phyloP scores from a whole-genome alignment of 805 yeast genomes.

The Wilhelminamyces savonicus region DNA sequence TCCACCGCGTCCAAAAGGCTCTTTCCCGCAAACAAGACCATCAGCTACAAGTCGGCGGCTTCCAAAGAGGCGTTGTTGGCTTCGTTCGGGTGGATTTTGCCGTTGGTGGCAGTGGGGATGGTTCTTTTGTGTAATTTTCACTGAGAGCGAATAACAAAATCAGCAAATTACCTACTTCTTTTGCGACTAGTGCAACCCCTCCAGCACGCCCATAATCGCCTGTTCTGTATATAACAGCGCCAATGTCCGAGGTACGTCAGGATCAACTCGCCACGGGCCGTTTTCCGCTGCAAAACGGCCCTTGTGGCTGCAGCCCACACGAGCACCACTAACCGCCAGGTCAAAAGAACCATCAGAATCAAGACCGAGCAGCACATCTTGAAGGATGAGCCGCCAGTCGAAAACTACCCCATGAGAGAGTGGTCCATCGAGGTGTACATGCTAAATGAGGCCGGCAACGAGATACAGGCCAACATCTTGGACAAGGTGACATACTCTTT shows the following conservation, averaged over 20 bases:
- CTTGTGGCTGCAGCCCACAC: not conserved
- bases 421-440: constrained; percentile 80
- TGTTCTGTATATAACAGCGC: not conserved
- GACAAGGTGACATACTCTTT: constrained; percentile 90
- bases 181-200: too few relatives aligned
- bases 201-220: too few relatives aligned
- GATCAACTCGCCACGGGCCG: not conserved
- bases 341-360: constrained; percentile 81
- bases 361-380: constrained; percentile 81
- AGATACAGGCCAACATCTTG: constrained; percentile 78
- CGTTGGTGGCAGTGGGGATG: too few relatives aligned
- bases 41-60: too few relatives aligned
- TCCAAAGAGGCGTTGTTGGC: too few relatives aligned
- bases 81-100: too few relatives aligned
- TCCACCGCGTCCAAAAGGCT: too few relatives aligned
- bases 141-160: too few relatives aligned
- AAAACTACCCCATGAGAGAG: constrained; percentile 89
- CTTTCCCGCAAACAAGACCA: too few relatives aligned
- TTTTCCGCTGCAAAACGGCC: not conserved
- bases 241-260: not conserved
- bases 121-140: too few relatives aligned
- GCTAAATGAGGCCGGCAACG: constrained; percentile 75
- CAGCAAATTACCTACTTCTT: too few relatives aligned
- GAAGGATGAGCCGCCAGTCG: constrained; percentile 76
- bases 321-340: constrained; percentile 25